Base-by-base conservation (phyloP, 371 early-diverging fungal genomes). In the Cladochytrium tenue region DNA sequence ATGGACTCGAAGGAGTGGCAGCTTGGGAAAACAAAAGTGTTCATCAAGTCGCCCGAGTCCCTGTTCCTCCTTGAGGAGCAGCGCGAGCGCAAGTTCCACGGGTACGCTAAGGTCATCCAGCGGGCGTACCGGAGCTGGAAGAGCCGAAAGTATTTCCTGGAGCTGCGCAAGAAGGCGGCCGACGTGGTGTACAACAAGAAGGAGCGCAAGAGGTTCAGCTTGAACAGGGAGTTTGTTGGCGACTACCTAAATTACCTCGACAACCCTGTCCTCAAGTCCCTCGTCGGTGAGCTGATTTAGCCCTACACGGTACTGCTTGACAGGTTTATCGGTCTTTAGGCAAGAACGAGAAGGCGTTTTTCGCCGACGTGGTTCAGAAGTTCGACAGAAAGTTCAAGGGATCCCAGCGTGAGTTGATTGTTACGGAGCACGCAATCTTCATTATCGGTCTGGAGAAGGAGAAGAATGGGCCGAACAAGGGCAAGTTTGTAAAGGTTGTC, bases 61-160 rank as follows among this genome's bases (percentile, higher is more conserved):
- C 88, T 98, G 32, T 97, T 95, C 80, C 88, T 94, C 0, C 82
- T 97, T 0, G 98, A 98, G 77, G 91, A 88, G 66, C 76, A 91
- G 69, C 90, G 97, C 52, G 97, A 98, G 65, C 89, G 90, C 51
- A 96, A 96, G 82, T 98, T 94, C 91, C 95, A 98, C 73, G 89
- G 86, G 67, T 96, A 93, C 91, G 98, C 97, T 0, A 89, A 88
- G 28, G 89, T 94, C 69, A 96, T 97, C 68, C 97, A 97, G 75
- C 82, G 93, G 31, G 92, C 93, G 2, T 97, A 92, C 88, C 81
- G 93, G 52, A 85, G 88, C 64, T 94, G 91, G 83, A 95, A 95
- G 80, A 88, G 92, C 71, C 89, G 92, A 55, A 89, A 95, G 67
- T 91, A 91, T 56, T 95, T 92, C 71, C 66, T 95, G 52, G 94